Evolutionary conservation across 2,329 filamentous ascomycete species (phyloP).

Genomic region (Phyllosticta citrichinensis): DNA sequence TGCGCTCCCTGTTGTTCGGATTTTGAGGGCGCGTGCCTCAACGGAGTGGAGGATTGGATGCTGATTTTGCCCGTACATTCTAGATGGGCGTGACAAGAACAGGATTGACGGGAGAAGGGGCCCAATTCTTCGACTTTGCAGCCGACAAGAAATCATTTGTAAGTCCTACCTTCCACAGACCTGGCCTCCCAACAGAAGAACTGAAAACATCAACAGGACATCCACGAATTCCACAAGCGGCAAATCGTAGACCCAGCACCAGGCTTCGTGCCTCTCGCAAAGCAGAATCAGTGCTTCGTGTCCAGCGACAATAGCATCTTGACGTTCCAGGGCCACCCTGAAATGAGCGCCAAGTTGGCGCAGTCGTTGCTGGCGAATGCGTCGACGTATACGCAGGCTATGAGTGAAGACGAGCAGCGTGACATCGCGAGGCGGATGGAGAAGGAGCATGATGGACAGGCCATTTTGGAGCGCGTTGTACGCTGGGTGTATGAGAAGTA

Average conservation of each 20-base stretch:
- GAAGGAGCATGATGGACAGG: not conserved
- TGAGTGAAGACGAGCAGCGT: not conserved
- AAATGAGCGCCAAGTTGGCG: conserved; percentile 7
- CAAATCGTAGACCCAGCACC: conserved; percentile 2
- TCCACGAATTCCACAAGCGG: conserved; percentile 8
- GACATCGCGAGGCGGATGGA: not conserved
- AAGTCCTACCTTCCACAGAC: not conserved
- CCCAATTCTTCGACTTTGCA: conserved; percentile 5
- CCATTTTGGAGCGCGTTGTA: conserved; percentile 3
- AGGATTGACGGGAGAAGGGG: not conserved
- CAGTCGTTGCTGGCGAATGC: conserved; percentile 3
- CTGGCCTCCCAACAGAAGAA: no score
- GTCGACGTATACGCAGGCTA: not conserved
- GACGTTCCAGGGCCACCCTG: conserved; percentile 10
- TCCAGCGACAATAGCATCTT: conserved; percentile 6
- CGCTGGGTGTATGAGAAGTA: conserved; percentile 5
- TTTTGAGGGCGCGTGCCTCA: not conserved
- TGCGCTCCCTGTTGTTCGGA: no score
- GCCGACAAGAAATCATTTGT: not conserved
- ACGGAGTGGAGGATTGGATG: not conserved
- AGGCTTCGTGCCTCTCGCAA: conserved; percentile 3
- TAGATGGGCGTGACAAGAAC: conserved; percentile 5
- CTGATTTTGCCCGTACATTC: not conserved
- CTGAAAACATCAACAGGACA: not conserved
- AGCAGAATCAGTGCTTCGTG: conserved; percentile 4